Percentiles rank a stretch among this genome's conserved stretches.
Evolutionary conservation across 768 basidiomycete species (phyloP).

Genomic region (Tylopilus intermedius): DNA sequence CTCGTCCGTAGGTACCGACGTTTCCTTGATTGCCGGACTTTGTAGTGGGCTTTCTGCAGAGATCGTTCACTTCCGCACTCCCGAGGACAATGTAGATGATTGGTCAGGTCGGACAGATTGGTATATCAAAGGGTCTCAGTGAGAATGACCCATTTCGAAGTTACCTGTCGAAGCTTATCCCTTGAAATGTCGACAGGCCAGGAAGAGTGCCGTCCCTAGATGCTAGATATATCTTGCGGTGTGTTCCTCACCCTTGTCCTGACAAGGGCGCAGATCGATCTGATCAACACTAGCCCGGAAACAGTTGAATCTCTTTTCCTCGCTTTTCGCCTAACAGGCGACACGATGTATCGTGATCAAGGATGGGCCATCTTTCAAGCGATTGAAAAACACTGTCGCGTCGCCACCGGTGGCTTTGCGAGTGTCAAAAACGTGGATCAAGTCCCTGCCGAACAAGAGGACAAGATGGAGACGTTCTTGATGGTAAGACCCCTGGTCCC

Average conservation of each 20-base stretch:
- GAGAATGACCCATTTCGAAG: conserved; percentile 14
- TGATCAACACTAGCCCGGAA: conserved; percentile 60
- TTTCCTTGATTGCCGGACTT: neutral
- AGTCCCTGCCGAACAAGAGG: conserved; percentile 60
- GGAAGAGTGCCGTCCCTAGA: conserved; percentile 52
- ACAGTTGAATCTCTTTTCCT: conserved; percentile 92
- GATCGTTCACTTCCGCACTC: conserved; percentile 78
- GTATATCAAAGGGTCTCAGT: conserved; percentile 87
- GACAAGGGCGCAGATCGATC: neutral
- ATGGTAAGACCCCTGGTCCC: conserved; percentile 47
- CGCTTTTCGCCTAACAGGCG: conserved; percentile 85
- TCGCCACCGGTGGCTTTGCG: conserved; percentile 80
- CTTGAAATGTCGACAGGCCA: conserved; percentile 15
- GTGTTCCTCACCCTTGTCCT: conserved; percentile 14
- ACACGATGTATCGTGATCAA: conserved; percentile 70
- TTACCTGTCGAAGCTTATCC: neutral
- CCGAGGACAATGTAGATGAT: conserved; percentile 48
- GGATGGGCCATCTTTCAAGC: conserved; percentile 90
- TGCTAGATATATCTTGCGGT: conserved; percentile 90
- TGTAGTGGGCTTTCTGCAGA: conserved; percentile 80
- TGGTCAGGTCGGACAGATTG: conserved; percentile 54
- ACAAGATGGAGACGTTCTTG: conserved; percentile 96
- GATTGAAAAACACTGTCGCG: conserved; percentile 76
- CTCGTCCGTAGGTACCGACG: neutral
- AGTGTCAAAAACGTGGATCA: conserved; percentile 81